Conservation (phyloP, 257 asterid genomes). For the Solanum tarijense region DNA sequence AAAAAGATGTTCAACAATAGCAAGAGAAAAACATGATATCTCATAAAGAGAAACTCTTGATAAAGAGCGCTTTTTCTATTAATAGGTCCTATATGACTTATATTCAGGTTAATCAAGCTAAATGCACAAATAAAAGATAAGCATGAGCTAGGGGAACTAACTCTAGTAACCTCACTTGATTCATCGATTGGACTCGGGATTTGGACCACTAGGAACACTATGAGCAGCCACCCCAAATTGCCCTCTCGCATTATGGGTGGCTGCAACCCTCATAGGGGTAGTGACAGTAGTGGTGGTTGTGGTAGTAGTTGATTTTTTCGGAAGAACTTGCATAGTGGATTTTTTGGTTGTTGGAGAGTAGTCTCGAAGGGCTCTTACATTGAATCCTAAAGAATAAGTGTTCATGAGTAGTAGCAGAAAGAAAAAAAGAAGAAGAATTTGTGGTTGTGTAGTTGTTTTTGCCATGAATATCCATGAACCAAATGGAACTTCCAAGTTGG, state of each 20-base stretch:
- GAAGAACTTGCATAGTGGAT: neutral
- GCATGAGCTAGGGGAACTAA: neutral
- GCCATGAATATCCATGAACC: constrained; percentile 9
- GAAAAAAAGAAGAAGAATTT: neutral
- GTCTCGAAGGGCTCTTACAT: neutral
- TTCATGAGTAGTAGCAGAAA: neutral
- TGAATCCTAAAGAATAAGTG: neutral
- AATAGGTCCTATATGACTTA: neutral
- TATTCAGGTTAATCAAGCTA: neutral
- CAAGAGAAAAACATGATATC: neutral
- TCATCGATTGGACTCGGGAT: neutral
- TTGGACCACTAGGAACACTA: constrained; percentile 4
- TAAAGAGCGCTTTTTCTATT: neutral
- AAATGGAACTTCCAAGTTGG: neutral
- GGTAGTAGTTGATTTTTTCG: neutral
- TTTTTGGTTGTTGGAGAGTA: neutral
- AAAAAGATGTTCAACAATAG: neutral
- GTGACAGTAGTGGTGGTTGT: neutral
- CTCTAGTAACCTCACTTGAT: neutral
- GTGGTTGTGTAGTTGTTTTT: neutral
- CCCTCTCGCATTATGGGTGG: neutral
- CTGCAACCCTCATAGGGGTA: neutral
- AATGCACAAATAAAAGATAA: neutral
- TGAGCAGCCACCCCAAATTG: neutral
- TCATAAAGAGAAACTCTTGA: neutral